These are phyloP conservation scores for Scytalidium sp. DNA, from an alignment of 2,329 filamentous ascomycete species.

Conservation along the genomic window DNA sequence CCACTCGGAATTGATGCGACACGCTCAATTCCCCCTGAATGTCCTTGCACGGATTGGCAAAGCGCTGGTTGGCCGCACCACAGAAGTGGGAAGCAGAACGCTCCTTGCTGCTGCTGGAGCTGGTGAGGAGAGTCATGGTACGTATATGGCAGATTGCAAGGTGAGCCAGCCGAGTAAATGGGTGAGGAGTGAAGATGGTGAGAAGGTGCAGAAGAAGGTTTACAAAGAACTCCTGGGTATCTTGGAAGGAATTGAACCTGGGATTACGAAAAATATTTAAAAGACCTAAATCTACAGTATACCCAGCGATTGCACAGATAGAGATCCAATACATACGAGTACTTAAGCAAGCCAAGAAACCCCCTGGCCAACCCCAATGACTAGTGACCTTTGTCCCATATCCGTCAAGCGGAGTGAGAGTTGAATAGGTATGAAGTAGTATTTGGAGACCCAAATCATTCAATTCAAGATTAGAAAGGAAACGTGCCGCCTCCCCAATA, in stretches of 20 bases:
- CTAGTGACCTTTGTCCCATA: no score
- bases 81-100: constrained; percentile 32
- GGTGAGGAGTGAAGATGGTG: constrained; percentile 34
- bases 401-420: no score
- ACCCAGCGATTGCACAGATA: no score
- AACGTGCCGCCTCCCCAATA: no score
- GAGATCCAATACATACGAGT: no score
- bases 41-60: constrained; percentile 19
- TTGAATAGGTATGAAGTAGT: no score
- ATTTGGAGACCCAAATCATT: no score
- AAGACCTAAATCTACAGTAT: no score
- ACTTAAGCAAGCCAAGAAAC: no score
- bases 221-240: constrained; percentile 40
- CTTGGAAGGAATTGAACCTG: constrained; percentile 39
- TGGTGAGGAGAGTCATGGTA: constrained; percentile 26
- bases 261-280: constrained; percentile 30
- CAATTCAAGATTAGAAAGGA: no score
- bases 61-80: constrained; percentile 22
- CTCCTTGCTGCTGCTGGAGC: constrained; percentile 27
- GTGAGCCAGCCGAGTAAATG: constrained; percentile 24
- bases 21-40: constrained; percentile 23
- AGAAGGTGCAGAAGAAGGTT: constrained; percentile 29
- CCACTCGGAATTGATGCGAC: constrained; percentile 27
- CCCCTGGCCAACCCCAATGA: no score
- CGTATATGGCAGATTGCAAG: constrained; percentile 23